Percentiles rank a stretch among this genome's conserved stretches.
Conservation (phyloP, 495 filamentous ascomycete species). For the Neurospora sp. region DNA sequence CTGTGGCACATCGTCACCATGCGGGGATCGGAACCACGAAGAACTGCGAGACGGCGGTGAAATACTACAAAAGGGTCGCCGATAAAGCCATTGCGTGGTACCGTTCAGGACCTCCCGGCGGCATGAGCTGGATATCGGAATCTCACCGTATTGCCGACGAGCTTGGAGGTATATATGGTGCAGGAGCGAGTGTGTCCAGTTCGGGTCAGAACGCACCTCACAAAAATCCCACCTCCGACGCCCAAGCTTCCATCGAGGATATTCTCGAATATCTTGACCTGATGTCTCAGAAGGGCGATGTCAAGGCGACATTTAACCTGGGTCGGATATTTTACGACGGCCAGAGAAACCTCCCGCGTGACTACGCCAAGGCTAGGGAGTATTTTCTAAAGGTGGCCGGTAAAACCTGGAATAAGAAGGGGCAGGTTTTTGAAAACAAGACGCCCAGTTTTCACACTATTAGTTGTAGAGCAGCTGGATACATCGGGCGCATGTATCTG, state of each 20-base stretch:
- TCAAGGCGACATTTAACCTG: conserved; percentile 82
- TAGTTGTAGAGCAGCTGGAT: conserved; percentile 82
- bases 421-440: conserved; percentile 30
- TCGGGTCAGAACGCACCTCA: conserved; percentile 76
- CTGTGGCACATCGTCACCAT: conserved; percentile 76
- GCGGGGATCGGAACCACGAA: conserved; percentile 75
- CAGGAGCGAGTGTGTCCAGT: conserved; percentile 85
- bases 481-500: conserved; percentile 85
- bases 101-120: conserved; percentile 84
- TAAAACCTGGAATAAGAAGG: conserved; percentile 69
- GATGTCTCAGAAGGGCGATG: conserved; percentile 85
- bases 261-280: conserved; percentile 90
- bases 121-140: conserved; percentile 62
- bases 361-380: conserved; percentile 61
- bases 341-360: conserved; percentile 58
- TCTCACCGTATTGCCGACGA: conserved; percentile 79
- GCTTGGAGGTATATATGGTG: conserved; percentile 84
- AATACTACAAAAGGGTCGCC: conserved; percentile 86
- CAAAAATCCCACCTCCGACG: conserved; percentile 56
- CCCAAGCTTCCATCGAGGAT: conserved; percentile 79
- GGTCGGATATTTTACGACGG: conserved; percentile 89
- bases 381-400: conserved; percentile 78
- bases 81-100: conserved; percentile 85
- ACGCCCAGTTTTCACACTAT: conserved; percentile 61
- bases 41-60: conserved; percentile 73